Conservation (phyloP, 306 rosid genomes). For the Acmispon strigosus region DNA sequence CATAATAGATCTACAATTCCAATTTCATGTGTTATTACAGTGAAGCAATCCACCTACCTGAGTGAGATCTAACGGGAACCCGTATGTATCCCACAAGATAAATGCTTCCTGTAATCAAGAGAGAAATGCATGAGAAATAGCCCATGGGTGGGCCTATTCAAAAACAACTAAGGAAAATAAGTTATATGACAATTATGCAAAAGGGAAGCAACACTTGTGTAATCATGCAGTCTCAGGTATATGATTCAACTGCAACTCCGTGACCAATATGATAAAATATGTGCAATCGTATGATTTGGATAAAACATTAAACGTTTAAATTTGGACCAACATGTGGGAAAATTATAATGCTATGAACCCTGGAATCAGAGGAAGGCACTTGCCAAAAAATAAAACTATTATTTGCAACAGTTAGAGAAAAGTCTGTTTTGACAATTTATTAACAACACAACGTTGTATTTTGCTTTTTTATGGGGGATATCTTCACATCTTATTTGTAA, state of each 20-base stretch:
- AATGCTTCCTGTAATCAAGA: slow-evolving; percentile 74
- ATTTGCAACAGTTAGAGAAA: neutral
- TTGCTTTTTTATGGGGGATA: neutral
- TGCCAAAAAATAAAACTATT: neutral
- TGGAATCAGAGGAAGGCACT: neutral
- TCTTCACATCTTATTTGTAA: neutral
- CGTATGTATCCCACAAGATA: slow-evolving; percentile 93
- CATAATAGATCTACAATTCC: slow-evolving; percentile 5
- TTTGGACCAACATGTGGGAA: too few species aligned
- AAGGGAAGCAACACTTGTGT: neutral
- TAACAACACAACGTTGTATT: neutral
- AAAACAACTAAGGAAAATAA: neutral
- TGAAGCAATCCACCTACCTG: slow-evolving; percentile 52
- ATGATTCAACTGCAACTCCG: neutral
- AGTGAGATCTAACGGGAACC: slow-evolving; percentile 95
- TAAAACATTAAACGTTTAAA: too few species aligned
- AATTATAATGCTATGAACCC: too few species aligned
- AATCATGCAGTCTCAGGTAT: neutral
- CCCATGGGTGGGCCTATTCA: neutral
- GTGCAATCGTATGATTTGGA: neutral
- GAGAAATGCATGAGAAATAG: slow-evolving; percentile 25
- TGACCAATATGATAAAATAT: slow-evolving; percentile 5
- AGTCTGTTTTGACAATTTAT: neutral
- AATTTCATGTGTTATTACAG: neutral
- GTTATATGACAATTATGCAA: neutral